phyloP scores from a whole-genome alignment of 768 basidiomycete species.

The Auricularia heimuer region DNA sequence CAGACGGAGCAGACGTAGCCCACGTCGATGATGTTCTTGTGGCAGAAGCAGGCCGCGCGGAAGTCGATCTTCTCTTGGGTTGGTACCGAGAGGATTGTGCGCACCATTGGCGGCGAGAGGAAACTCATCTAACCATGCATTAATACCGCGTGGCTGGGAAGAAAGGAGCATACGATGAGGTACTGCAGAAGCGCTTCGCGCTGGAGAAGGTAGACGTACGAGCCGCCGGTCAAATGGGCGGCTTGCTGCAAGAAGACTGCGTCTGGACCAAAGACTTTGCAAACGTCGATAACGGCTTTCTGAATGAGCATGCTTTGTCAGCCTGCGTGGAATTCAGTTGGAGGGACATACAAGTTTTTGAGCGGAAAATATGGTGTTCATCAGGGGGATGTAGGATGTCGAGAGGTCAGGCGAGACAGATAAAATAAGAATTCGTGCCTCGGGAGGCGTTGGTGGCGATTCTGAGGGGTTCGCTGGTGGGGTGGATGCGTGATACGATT shows the following conservation, averaged over 20 bases:
- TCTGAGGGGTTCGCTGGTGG: constrained; percentile 17
- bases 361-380: constrained; percentile 98
- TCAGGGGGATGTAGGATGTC: constrained; percentile 90
- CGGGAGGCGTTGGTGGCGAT: constrained; percentile 18
- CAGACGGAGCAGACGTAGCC: constrained; percentile 99
- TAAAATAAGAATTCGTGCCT: constrained; percentile 62
- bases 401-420: constrained; percentile 88
- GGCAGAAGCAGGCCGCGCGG: constrained; percentile 96
- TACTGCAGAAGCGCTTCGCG: constrained; percentile 88
- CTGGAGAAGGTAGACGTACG: constrained; percentile 77
- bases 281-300: constrained; percentile 96
- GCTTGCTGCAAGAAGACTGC: constrained; percentile 97
- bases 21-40: constrained; percentile 91
- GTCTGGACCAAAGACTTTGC: constrained; percentile 81
- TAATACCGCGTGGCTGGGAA: constrained; percentile 1
- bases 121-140: constrained; percentile 66
- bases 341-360: constrained; percentile 54
- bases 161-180: constrained; percentile 47
- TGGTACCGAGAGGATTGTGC: constrained; percentile 71
- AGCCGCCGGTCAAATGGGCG: constrained; percentile 87
- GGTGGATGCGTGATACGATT: constrained; percentile 42
- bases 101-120: constrained; percentile 58
- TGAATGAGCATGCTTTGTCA: constrained; percentile 19
- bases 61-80: constrained; percentile 95
- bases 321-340: not conserved